Evolutionary conservation across 441 rosid species (phyloP).

Genomic region (Erodium trifolium): DNA sequence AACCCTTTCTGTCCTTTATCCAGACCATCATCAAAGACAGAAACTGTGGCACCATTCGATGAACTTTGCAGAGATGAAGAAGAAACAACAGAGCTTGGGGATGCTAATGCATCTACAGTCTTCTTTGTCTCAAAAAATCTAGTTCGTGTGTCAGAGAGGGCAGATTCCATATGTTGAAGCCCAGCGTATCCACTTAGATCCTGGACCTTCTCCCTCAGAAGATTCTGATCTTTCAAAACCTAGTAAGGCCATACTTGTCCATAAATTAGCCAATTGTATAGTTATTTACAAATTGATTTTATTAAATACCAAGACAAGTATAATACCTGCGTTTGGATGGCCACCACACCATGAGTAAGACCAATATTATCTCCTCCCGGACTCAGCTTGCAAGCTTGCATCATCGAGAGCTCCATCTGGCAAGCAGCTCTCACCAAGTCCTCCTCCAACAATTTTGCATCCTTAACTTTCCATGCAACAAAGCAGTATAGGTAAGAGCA

Average conservation of each 20-base stretch:
- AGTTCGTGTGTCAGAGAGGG: constrained; percentile 57
- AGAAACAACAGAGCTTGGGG: constrained; percentile 32
- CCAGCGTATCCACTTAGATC: constrained; percentile 79
- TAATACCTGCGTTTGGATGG: constrained; percentile 65
- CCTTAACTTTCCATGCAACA: constrained; percentile 94
- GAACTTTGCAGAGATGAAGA: constrained; percentile 38
- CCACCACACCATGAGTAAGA: constrained; percentile 83
- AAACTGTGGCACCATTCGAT: constrained; percentile 23
- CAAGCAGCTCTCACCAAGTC: constrained; percentile 95
- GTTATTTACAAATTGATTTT: not conserved
- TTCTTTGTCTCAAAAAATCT: constrained; percentile 49
- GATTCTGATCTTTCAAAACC: constrained; percentile 81
- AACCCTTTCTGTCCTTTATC: constrained; percentile 31
- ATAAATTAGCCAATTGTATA: not conserved
- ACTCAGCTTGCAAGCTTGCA: constrained; percentile 70
- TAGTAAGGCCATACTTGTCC: constrained; percentile 21
- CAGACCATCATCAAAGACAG: constrained; percentile 25
- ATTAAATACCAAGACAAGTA: constrained; percentile 4
- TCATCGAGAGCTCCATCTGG: constrained; percentile 97
- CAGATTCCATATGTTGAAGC: constrained; percentile 66
- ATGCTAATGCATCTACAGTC: constrained; percentile 52
- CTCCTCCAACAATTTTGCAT: constrained; percentile 76
- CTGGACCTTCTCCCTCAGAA: constrained; percentile 68
- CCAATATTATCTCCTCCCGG: constrained; percentile 41
- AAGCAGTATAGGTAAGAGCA: constrained; percentile 67